Base-by-base conservation (phyloP, 257 asterid species). In the Scutellaria minor region DNA sequence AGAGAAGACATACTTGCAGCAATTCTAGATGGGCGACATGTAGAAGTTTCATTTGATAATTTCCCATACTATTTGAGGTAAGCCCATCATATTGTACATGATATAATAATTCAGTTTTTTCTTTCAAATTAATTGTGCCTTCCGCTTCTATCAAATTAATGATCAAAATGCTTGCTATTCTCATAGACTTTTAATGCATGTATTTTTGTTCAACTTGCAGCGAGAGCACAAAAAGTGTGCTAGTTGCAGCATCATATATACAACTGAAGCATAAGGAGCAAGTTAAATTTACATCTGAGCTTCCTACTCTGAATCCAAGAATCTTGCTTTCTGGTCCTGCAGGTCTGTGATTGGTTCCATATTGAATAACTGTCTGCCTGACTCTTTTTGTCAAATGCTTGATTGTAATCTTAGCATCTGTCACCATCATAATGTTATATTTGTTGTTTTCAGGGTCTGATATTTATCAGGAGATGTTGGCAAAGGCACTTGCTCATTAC, bases 251-350 rank as follows among this genome's bases (percentile, higher is more conserved):
- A 77, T 84, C 98, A 7, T 92, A 83, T 75, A 83, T 92, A 78
- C 96, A 90, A 78, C 79, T 92, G 75, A 92, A 90, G 86, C 86
- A 85, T 82, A 83, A 76, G 80, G 90, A 88, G 58, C 89, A 84
- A 79, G 87, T 83, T 76, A 84, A 86, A 80, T 80, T 73, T 80
- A 81, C 94, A 50, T 88, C 90, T 13, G 92, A 86, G 89, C 89
- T 92, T 77, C 83, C 96, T 54, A 86, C 96, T 64, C 77, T 92
- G 81, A 92, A 84, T 80, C 98, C 98, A 40, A 84, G 96, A 78
- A 85, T 92, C 79, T 82, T 90, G 80, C 96, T 92, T 75, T 88
- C 92, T 65, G 97, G 98, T 71, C 96, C 98, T 75, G 94, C 98
- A 85, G 98, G 98, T 90, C 48, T 62, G 79, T 79, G 20, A 67